Evolutionary conservation across 1,139 yeast species (phyloP).

Genomic region (Tardiomyces blankii): DNA sequence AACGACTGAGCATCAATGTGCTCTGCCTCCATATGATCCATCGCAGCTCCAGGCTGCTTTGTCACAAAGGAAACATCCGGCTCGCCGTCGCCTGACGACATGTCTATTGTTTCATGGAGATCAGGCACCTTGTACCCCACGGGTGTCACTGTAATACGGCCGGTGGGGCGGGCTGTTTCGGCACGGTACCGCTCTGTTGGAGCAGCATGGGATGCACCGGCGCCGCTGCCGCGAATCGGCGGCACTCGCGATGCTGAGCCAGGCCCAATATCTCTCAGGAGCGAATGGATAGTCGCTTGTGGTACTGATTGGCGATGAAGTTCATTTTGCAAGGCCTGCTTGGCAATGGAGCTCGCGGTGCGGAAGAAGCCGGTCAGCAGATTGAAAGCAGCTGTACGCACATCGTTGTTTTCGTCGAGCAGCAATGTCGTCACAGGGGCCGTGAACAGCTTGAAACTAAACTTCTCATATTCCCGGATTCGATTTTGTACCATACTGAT

Average conservation of each 20-base stretch:
- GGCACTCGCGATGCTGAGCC: neutral
- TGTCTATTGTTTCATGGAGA: neutral
- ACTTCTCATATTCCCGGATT: constrained; percentile 29
- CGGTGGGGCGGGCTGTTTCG: neutral
- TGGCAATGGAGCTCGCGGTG: constrained; percentile 30
- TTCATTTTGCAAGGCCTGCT: constrained; percentile 40
- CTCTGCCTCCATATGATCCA: constrained; percentile 22
- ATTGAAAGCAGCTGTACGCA: constrained; percentile 26
- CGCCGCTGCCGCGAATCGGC: neutral
- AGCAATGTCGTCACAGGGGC: constrained; percentile 31
- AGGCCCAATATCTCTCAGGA: neutral
- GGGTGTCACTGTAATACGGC: neutral
- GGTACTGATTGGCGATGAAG: constrained; percentile 32
- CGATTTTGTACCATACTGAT: constrained; percentile 27
- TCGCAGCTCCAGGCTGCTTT: constrained; percentile 9
- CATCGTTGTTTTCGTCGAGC: constrained; percentile 25
- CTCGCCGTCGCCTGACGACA: neutral
- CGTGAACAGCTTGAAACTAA: constrained; percentile 34
- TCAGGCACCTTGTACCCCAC: neutral
- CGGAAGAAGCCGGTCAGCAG: constrained; percentile 34
- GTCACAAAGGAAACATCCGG: neutral
- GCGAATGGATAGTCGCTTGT: neutral
- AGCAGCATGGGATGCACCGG: neutral
- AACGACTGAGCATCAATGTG: constrained; percentile 25
- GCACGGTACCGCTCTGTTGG: neutral